A percentile compares a stretch with the other conserved stretches of the same genome.
Evolutionary conservation across 371 early-diverging fungal species (phyloP).

Genomic region (Gilbertella persicaria): DNA sequence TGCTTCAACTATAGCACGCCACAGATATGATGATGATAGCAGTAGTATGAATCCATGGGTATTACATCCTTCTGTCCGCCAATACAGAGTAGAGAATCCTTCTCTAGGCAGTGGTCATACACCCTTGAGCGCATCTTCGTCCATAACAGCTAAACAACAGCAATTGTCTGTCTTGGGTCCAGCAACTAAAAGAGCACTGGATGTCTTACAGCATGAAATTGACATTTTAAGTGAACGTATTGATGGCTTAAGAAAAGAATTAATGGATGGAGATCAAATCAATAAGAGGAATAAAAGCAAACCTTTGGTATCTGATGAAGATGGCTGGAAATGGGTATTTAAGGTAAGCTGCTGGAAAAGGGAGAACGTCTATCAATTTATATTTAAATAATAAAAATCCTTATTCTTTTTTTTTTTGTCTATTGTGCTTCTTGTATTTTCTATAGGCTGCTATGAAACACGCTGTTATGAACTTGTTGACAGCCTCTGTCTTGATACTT

Average conservation of each 20-base stretch:
- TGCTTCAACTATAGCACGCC: conserved; percentile 7
- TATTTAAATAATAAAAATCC: neutral
- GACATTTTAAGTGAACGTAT: conserved; percentile 48
- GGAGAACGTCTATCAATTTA: too few species aligned
- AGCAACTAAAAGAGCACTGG: conserved; percentile 44
- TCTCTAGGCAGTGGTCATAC: conserved; percentile 3
- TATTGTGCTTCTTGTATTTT: neutral
- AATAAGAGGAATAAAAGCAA: neutral
- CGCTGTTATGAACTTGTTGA: conserved; percentile 32
- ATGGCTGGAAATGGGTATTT: conserved; percentile 46
- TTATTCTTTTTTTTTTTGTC: neutral
- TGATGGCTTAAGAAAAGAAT: conserved; percentile 41
- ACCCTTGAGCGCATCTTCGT: conserved; percentile 28
- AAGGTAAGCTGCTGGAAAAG: conserved; percentile 45
- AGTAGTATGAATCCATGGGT: conserved; percentile 39
- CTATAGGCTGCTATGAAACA: conserved; percentile 41
- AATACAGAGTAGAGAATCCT: conserved; percentile 17
- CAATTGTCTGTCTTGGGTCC: conserved; percentile 31
- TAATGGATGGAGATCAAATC: conserved; percentile 24
- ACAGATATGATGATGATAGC: conserved; percentile 9
- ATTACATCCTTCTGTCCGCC: conserved; percentile 22
- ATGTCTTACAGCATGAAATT: conserved; percentile 43
- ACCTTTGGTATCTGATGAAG: conserved; percentile 14
- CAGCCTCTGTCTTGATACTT: conserved; percentile 27
- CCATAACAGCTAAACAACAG: conserved; percentile 32